Percentiles rank a stretch among this genome's conserved stretches.
Evolutionary conservation across 2,329 filamentous ascomycete species (phyloP).

Genomic region (Chaetomium sp.): DNA sequence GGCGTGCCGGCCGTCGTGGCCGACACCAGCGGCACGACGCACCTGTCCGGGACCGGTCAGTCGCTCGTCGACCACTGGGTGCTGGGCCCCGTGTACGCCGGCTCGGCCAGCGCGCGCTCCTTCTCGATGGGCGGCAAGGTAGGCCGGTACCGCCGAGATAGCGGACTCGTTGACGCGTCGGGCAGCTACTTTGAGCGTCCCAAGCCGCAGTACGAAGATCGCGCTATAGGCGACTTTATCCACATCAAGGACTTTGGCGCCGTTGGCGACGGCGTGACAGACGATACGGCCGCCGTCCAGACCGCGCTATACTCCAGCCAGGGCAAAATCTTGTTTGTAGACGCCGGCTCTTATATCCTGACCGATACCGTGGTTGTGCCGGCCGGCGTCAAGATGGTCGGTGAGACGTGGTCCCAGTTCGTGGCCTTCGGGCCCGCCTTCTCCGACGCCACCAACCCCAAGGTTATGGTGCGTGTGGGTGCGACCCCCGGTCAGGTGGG

Average conservation of each 20-base stretch:
- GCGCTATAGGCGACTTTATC: constrained; percentile 25
- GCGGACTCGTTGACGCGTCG: constrained; percentile 15
- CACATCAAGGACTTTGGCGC: constrained; percentile 64
- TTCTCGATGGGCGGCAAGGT: constrained; percentile 26
- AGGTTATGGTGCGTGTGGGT: constrained; percentile 66
- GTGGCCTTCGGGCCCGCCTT: too few relatives aligned
- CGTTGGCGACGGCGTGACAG: constrained; percentile 66
- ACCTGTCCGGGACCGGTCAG: not conserved
- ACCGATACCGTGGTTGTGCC: constrained; percentile 56
- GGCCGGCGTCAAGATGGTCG: constrained; percentile 53
- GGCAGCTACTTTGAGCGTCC: constrained; percentile 41
- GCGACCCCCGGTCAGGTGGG: constrained; percentile 57
- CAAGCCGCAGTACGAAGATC: constrained; percentile 56
- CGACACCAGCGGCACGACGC: constrained; percentile 25
- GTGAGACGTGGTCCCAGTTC: too few relatives aligned
- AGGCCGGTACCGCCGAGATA: constrained; percentile 12
- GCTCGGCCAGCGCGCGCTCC: constrained; percentile 1
- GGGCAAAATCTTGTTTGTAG: constrained; percentile 37
- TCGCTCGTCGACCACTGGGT: constrained; percentile 26
- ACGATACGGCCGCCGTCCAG: constrained; percentile 91
- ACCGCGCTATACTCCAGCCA: constrained; percentile 59
- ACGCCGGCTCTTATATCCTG: constrained; percentile 42
- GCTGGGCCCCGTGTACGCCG: constrained; percentile 30
- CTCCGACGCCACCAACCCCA: too few relatives aligned
- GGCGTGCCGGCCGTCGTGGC: constrained; percentile 37